Conservation (phyloP, 805 yeast genomes). For the Zygosaccharomyces bailii region DNA sequence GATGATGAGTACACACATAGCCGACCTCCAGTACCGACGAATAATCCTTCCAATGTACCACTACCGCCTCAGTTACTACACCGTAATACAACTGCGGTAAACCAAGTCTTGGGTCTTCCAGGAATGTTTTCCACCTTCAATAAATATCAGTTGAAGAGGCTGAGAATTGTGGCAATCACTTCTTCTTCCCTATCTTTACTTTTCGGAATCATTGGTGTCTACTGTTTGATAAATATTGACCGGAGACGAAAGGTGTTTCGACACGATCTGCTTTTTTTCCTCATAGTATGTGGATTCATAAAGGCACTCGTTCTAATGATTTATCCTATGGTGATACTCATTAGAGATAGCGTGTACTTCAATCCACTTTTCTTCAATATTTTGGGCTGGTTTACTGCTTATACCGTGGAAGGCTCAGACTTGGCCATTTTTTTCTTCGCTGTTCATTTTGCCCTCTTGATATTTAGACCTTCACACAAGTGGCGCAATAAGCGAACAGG, state of each 20-base stretch:
- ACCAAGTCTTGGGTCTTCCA: slow-evolving; percentile 33
- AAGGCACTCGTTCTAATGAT: slow-evolving; percentile 67
- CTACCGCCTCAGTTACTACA: slow-evolving; percentile 13
- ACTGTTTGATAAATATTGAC: slow-evolving; percentile 59
- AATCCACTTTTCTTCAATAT: slow-evolving; percentile 54
- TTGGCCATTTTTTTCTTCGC: slow-evolving; percentile 79
- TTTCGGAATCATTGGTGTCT: slow-evolving; percentile 58
- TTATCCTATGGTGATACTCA: slow-evolving; percentile 59
- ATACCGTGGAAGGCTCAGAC: slow-evolving; percentile 82
- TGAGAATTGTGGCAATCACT: slow-evolving; percentile 45
- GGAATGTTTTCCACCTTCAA: slow-evolving; percentile 34
- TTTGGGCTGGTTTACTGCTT: slow-evolving; percentile 78
- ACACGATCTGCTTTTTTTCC: slow-evolving; percentile 63
- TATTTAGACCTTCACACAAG: slow-evolving; percentile 58
- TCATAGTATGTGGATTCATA: slow-evolving; percentile 69
- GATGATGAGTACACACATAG: neutral
- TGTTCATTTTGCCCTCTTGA: slow-evolving; percentile 70
- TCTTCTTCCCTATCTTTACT: slow-evolving; percentile 49
- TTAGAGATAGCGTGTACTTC: slow-evolving; percentile 43
- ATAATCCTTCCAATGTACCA: slow-evolving; percentile 3
- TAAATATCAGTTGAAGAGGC: slow-evolving; percentile 14
- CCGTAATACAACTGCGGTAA: slow-evolving; percentile 32
- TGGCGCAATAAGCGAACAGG: slow-evolving; percentile 38
- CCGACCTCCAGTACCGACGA: slow-evolving; percentile 4
- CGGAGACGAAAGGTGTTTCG: slow-evolving; percentile 60